Conservation (phyloP, 2,329 filamentous ascomycete genomes). For the Didymella exigua region DNA sequence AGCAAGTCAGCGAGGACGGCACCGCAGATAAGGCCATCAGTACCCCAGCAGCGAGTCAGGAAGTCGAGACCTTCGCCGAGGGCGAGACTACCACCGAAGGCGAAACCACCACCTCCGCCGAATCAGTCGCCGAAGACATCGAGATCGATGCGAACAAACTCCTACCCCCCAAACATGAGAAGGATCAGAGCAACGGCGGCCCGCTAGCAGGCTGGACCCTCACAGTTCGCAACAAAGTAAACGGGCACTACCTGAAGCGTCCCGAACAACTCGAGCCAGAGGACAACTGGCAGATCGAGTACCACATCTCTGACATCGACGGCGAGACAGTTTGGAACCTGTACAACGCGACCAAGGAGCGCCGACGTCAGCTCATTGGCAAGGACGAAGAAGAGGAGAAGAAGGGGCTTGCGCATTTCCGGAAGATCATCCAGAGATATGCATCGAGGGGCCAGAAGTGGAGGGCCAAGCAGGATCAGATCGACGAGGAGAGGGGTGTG, state of each 20-base stretch:
- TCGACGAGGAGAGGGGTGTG: constrained; percentile 55
- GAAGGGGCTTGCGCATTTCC: constrained; percentile 51
- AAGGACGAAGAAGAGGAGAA: constrained; percentile 52
- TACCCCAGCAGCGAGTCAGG: background rate
- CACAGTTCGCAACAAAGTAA: constrained; percentile 73
- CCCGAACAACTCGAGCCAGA: constrained; percentile 56
- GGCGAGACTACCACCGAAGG: background rate
- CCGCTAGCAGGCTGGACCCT: constrained; percentile 72
- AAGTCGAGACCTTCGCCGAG: background rate
- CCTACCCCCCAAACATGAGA: background rate
- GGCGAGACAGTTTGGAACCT: constrained; percentile 20
- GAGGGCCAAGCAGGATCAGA: constrained; percentile 60
- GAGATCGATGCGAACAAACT: background rate
- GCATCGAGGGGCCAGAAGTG: constrained; percentile 64
- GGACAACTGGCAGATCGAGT: constrained; percentile 76
- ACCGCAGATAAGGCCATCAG: constrained; percentile 2
- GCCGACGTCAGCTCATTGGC: constrained; percentile 56
- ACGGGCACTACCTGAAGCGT: constrained; percentile 67
- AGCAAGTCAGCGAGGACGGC: constrained; percentile 40
- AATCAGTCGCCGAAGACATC: constrained; percentile 14
- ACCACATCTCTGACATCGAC: constrained; percentile 68
- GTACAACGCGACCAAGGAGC: constrained; percentile 54
- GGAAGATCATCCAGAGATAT: constrained; percentile 51
- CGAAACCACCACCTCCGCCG: constrained; percentile 9
- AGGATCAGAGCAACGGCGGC: constrained; percentile 7